These are phyloP conservation scores for Lithocarpus polystachyus DNA, from an alignment of 306 rosid genomes.

Conservation along the genomic window DNA sequence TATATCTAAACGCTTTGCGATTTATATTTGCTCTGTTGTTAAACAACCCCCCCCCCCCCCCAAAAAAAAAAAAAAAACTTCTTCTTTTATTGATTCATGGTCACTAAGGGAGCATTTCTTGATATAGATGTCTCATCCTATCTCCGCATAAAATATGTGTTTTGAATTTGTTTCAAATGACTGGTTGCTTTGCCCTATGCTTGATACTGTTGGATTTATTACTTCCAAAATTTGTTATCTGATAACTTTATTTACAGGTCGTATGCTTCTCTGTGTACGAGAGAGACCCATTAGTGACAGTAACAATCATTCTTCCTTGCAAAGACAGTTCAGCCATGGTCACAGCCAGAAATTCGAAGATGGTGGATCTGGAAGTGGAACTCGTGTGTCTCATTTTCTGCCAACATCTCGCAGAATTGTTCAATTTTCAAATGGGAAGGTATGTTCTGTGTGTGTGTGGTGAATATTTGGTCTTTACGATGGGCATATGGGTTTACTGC, in stretches of 20 bases:
- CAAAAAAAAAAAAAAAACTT: not conserved
- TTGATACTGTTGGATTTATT: not conserved
- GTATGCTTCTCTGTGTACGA: constrained; percentile 98
- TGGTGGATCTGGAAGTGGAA: constrained; percentile 62
- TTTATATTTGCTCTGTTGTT: not conserved
- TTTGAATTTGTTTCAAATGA: not conserved
- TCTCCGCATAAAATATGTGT: not conserved
- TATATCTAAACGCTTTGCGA: not conserved
- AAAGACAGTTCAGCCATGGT: constrained; percentile 78
- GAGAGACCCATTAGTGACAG: constrained; percentile 65
- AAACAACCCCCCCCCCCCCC: no score
- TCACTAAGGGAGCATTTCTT: not conserved
- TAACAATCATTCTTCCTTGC: constrained; percentile 53
- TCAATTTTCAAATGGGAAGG: constrained; percentile 60
- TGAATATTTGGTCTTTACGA: not conserved
- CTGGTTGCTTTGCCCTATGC: not conserved
- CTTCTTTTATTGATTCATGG: not conserved
- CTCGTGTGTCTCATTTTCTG: constrained; percentile 58
- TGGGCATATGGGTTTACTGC: not conserved
- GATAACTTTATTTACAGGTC: constrained; percentile 47
- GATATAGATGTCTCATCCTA: not conserved
- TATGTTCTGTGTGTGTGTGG: constrained; percentile 6
- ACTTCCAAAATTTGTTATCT: constrained; percentile 12
- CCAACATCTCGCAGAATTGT: constrained; percentile 66
- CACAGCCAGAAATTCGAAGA: constrained; percentile 73